Conservation (phyloP, 331 rosid species). For the Malus hybrid region DNA sequence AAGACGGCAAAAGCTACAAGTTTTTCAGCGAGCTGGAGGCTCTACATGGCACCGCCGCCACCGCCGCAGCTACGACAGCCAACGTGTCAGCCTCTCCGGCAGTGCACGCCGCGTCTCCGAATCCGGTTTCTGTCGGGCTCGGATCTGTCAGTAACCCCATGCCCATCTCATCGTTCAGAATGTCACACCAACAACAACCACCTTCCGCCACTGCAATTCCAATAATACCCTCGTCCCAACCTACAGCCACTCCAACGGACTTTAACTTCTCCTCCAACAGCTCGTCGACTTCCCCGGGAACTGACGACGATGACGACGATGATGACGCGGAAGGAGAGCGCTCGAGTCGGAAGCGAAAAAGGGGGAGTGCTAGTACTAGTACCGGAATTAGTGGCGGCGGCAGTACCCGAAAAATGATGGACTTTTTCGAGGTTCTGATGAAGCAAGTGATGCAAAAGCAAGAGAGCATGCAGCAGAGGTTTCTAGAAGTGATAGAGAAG, state of each 20-base stretch:
- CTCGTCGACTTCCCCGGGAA: constrained; percentile 24
- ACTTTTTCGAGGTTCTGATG: constrained; percentile 38
- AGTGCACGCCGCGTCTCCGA: not conserved
- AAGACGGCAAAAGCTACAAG: constrained; percentile 44
- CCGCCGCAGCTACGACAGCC: not conserved
- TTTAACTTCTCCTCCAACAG: constrained; percentile 33
- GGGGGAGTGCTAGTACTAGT: not conserved
- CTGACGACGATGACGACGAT: constrained; percentile 13
- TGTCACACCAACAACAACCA: not conserved
- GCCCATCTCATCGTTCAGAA: constrained; percentile 28
- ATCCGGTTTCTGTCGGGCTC: constrained; percentile 2
- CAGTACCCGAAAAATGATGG: constrained; percentile 32
- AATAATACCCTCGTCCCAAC: not conserved
- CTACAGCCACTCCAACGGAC: not conserved
- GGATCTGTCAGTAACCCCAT: constrained; percentile 16
- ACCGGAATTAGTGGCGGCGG: not conserved
- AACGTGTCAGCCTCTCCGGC: constrained; percentile 4
- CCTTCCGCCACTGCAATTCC: not conserved
- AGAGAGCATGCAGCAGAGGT: constrained; percentile 38
- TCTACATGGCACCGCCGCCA: constrained; percentile 22
- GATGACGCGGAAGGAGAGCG: constrained; percentile 20
- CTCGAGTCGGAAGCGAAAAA: constrained; percentile 26
- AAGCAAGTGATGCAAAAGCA: constrained; percentile 41
- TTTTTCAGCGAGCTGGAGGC: constrained; percentile 45
- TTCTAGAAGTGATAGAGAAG: constrained; percentile 35